phyloP scores from a whole-genome alignment of 164 flowering plant genomes.

The Vitis rotundifolia region DNA sequence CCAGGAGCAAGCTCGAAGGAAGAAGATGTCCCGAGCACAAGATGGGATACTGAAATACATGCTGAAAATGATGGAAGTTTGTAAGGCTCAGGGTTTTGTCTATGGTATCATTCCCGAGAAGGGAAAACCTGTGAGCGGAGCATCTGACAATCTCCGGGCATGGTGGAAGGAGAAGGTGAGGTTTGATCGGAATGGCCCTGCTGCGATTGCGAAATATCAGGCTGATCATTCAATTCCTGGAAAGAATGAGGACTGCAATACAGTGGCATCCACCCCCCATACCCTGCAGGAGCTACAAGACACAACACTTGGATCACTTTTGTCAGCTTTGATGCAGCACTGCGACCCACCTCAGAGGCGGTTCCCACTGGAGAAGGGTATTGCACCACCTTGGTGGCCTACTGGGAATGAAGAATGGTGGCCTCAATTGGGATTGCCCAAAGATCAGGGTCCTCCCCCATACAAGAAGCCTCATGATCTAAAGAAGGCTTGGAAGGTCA shows the following conservation, averaged over 20 bases:
- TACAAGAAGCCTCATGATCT: constrained; percentile 82
- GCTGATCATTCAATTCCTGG: constrained; percentile 52
- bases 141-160: constrained; percentile 63
- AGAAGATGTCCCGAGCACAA: constrained; percentile 64
- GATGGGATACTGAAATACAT: constrained; percentile 68
- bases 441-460: constrained; percentile 64
- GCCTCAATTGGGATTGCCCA: constrained; percentile 51
- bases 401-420: constrained; percentile 73
- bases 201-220: constrained; percentile 63
- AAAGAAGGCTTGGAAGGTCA: constrained; percentile 74
- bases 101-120: constrained; percentile 72
- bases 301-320: constrained; percentile 69
- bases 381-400: constrained; percentile 87
- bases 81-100: constrained; percentile 66
- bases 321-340: constrained; percentile 79
- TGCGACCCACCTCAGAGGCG: constrained; percentile 81
- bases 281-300: constrained; percentile 72
- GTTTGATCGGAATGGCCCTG: constrained; percentile 64
- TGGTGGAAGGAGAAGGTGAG: constrained; percentile 77
- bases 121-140: constrained; percentile 65
- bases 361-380: constrained; percentile 68
- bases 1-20: constrained; percentile 49
- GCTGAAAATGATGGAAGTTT: constrained; percentile 69
- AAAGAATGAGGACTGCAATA: constrained; percentile 28
- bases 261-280: constrained; percentile 38